A percentile compares a stretch with the other conserved stretches of the same genome.
Evolutionary conservation across 1,139 yeast genomes (phyloP).

Genomic region (Yamadazyma taylorii): DNA sequence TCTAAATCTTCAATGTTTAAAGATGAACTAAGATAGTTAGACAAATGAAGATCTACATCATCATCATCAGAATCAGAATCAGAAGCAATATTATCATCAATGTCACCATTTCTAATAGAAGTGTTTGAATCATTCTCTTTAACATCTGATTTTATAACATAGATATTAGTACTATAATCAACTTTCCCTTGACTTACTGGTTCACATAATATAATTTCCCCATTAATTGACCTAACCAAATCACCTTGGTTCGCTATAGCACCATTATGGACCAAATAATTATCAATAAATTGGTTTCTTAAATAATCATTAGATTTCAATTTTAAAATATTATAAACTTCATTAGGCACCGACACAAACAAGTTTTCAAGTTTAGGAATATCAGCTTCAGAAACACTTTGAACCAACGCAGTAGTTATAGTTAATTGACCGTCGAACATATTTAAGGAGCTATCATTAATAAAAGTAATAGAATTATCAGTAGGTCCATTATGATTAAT

Average conservation of each 20-base stretch:
- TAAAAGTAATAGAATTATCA: conserved; percentile 31
- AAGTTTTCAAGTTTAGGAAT: conserved; percentile 34
- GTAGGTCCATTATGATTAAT: conserved; percentile 23
- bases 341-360: conserved; percentile 46
- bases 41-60: conserved; percentile 30
- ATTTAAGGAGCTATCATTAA: conserved; percentile 37
- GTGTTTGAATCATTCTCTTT: no score
- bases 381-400: conserved; percentile 25
- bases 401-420: conserved; percentile 31
- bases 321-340: conserved; percentile 40
- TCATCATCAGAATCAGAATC: conserved; percentile 1
- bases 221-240: conserved; percentile 43
- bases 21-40: conserved; percentile 36
- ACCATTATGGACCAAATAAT: conserved; percentile 29
- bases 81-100: conserved; percentile 6
- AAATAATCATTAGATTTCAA: conserved; percentile 24
- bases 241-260: conserved; percentile 36
- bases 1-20: conserved; percentile 23
- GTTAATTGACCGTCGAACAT: conserved; percentile 36
- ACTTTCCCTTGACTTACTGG: conserved; percentile 72
- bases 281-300: conserved; percentile 28
- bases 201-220: conserved; percentile 60
- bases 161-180: conserved; percentile 44
- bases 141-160: conserved; percentile 40
- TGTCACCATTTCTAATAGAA: no score